Percentiles rank a stretch among this genome's conserved stretches.
phyloP scores from a whole-genome alignment of 83 land plant genomes.

The Thuja plicata region DNA sequence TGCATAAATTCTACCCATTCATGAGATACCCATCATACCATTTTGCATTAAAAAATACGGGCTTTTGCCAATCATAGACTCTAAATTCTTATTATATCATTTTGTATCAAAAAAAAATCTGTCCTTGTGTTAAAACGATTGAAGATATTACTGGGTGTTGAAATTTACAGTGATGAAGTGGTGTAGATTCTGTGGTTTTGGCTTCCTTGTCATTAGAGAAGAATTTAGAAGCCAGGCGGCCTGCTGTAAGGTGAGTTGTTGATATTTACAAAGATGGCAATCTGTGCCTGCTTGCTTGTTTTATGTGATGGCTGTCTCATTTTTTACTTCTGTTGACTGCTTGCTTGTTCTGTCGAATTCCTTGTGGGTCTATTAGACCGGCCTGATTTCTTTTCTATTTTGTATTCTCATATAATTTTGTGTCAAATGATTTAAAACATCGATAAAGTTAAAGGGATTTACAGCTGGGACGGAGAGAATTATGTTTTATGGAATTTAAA shows the following conservation, averaged over 20 bases:
- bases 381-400: too few species aligned
- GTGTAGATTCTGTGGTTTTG: neutral
- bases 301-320: neutral
- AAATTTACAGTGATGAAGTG: neutral
- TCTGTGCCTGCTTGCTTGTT: neutral
- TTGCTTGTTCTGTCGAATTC: neutral
- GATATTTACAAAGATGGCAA: neutral
- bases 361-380: neutral
- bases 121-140: too few species aligned
- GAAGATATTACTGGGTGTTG: too few species aligned
- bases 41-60: too few species aligned
- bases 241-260: neutral
- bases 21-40: neutral
- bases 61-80: too few species aligned
- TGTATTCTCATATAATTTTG: too few species aligned
- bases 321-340: neutral
- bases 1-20: neutral
- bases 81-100: neutral
- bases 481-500: too few species aligned
- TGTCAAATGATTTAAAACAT: too few species aligned
- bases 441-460: too few species aligned
- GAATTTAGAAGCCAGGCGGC: neutral
- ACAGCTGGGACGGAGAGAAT: too few species aligned
- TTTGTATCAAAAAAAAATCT: too few species aligned
- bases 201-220: neutral